Base-by-base conservation (phyloP, 1,284 basidiomycete species). In the Fomitopsis pinicola region DNA sequence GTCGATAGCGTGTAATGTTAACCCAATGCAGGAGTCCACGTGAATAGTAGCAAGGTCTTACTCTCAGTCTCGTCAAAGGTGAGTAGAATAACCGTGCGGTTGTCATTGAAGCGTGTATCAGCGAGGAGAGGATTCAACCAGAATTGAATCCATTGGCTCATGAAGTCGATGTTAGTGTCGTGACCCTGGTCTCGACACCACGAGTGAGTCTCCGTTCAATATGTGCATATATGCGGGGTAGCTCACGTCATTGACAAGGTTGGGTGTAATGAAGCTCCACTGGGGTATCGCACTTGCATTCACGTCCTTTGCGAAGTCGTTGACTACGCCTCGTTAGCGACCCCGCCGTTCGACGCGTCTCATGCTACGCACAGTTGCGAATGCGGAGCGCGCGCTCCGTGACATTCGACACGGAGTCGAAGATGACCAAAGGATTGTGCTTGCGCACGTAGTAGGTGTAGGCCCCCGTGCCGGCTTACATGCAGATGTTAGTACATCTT, bases 241-340 rank as follows among this genome's bases (percentile, higher is more conserved):
- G 58, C 65, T 12, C 53, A 68, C 84, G 66, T 86, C 83, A 71
- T 80, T 76, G 35, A 79, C 77, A 36, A 86, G 70, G 72, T 88
- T 88, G n/a, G 88, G 88, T 0, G 88, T 88, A 58, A 89, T 73
- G 68, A 84, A 89, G 35, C 75, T 70, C 83, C 84, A 88, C 66
- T 87, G 85, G 8, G 87, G 82, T 30, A 89, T 69, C 2, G 76
- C 76, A 54, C 80, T 71, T 33, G 80, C 80, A 55, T 77, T 79
- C 15, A 84, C 72, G 64, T 88, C 86, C 52, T 74, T 69, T 6
- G 81, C 78, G 62, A 86, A 83, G 69, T 86, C 78, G 62, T 86
- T 87, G 71, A 88, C 67, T 69, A 22, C 19, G 42, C 28, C 2
- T 5, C 12, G n/a, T n/a, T 17, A 45, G 46, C 26, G n/a, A 35